Percentiles rank a stretch among this genome's conserved stretches.
These are phyloP conservation scores for Sorghum bicolor DNA, from an alignment of 176 grass and related monocot genomes.

Conservation along the genomic window DNA sequence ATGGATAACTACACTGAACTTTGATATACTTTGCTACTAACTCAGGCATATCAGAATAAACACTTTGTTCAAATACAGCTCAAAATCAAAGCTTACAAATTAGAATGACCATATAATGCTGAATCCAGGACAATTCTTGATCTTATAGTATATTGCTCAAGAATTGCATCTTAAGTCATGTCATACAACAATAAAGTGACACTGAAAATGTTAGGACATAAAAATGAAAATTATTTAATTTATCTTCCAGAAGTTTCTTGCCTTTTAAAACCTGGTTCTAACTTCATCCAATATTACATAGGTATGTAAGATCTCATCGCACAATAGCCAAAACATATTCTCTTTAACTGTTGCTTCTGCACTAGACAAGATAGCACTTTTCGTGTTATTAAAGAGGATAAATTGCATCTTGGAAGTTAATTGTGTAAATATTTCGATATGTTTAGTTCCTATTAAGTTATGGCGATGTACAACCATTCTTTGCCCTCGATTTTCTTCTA, in stretches of 20 bases:
- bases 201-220: background rate
- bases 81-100: constrained; percentile 6
- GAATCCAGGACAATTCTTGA: background rate
- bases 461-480: too few species aligned
- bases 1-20: background rate
- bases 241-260: background rate
- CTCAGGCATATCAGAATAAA: background rate
- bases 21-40: background rate
- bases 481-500: too few species aligned
- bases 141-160: background rate
- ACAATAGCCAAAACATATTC: too few species aligned
- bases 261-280: background rate
- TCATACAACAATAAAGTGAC: background rate
- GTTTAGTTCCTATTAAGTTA: too few species aligned
- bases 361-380: too few species aligned
- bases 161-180: background rate
- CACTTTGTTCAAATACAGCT: background rate
- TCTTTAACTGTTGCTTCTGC: too few species aligned
- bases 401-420: too few species aligned
- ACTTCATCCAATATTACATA: background rate
- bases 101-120: background rate
- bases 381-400: too few species aligned
- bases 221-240: background rate
- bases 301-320: too few species aligned
- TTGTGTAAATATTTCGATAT: too few species aligned